phyloP scores from a whole-genome alignment of 352 stramenopile genomes.

The Pythium utonaiense region DNA sequence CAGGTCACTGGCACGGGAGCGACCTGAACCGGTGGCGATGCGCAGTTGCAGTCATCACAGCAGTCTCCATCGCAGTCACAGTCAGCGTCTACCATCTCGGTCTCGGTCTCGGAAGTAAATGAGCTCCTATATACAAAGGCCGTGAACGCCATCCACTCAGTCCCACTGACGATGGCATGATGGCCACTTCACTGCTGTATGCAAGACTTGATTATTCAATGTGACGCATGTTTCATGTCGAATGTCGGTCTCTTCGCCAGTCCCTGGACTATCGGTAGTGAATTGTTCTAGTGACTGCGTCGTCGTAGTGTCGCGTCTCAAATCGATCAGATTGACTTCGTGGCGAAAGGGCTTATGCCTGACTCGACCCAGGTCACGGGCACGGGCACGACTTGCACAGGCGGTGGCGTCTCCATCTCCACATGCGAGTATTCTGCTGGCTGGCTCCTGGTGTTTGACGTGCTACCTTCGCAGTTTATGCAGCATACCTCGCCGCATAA shows the following conservation, averaged over 20 bases:
- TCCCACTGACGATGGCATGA: too few species aligned
- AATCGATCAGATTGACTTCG: not conserved
- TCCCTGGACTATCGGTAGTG: too few species aligned
- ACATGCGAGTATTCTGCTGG: not conserved
- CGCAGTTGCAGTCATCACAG: constrained; percentile 1
- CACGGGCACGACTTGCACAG: not conserved
- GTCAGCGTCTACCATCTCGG: not conserved
- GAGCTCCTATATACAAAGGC: constrained; percentile 20
- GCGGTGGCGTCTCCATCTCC: too few species aligned
- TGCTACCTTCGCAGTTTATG: too few species aligned
- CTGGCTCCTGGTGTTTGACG: too few species aligned
- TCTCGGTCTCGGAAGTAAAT: not conserved
- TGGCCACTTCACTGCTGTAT: too few species aligned
- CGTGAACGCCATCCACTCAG: constrained; percentile 19
- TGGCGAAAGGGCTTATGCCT: not conserved
- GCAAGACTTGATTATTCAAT: too few species aligned
- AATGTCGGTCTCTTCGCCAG: too few species aligned
- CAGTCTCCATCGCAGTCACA: constrained; percentile 1
- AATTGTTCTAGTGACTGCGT: too few species aligned
- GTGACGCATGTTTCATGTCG: too few species aligned
- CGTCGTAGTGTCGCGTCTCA: too few species aligned
- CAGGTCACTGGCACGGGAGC: constrained; percentile 16
- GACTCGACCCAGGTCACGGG: not conserved
- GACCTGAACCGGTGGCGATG: constrained; percentile 3
- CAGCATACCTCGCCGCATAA: too few species aligned